phyloP scores from a whole-genome alignment of 1,284 basidiomycete species.

The Anthracocystis walkeri region DNA sequence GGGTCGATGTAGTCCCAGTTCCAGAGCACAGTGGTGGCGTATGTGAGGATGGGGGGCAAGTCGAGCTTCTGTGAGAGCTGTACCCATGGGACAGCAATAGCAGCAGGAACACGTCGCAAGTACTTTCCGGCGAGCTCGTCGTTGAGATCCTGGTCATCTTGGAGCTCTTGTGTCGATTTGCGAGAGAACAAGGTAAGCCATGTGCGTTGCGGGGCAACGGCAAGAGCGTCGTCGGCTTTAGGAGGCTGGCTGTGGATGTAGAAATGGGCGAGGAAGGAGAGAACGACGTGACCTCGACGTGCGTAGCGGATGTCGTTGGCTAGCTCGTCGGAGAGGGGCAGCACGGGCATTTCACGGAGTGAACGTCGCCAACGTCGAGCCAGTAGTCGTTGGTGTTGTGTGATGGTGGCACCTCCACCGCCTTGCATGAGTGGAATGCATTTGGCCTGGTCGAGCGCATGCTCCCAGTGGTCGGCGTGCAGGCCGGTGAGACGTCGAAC shows the following conservation, averaged over 20 bases:
- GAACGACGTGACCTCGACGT: slow-evolving; percentile 83
- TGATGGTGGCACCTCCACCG: slow-evolving; percentile 52
- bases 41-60: slow-evolving; percentile 89
- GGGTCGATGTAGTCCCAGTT: slow-evolving; percentile 77
- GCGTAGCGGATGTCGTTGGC: slow-evolving; percentile 58
- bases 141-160: slow-evolving; percentile 42
- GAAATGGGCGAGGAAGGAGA: slow-evolving; percentile 87
- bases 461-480: slow-evolving; percentile 80
- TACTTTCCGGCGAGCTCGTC: slow-evolving; percentile 53
- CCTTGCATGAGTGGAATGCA: slow-evolving; percentile 56
- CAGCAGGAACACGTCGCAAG: slow-evolving; percentile 76
- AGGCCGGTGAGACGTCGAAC: slow-evolving; percentile 75
- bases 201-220: slow-evolving; percentile 8
- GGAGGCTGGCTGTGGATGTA: slow-evolving; percentile 81
- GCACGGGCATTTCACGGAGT: slow-evolving; percentile 71
- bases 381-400: slow-evolving; percentile 31
- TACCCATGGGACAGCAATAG: slow-evolving; percentile 79
- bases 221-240: slow-evolving; percentile 11
- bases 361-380: slow-evolving; percentile 75
- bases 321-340: slow-evolving; percentile 48
- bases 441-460: slow-evolving; percentile 72
- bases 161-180: slow-evolving; percentile 25
- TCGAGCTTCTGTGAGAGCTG: slow-evolving; percentile 80
- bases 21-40: slow-evolving; percentile 92
- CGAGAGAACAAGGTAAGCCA: slow-evolving; percentile 48